These are phyloP conservation scores for Pseudocohnilembus persalinus DNA, from an alignment of 169 alveolate genomes.

Conservation along the genomic window DNA sequence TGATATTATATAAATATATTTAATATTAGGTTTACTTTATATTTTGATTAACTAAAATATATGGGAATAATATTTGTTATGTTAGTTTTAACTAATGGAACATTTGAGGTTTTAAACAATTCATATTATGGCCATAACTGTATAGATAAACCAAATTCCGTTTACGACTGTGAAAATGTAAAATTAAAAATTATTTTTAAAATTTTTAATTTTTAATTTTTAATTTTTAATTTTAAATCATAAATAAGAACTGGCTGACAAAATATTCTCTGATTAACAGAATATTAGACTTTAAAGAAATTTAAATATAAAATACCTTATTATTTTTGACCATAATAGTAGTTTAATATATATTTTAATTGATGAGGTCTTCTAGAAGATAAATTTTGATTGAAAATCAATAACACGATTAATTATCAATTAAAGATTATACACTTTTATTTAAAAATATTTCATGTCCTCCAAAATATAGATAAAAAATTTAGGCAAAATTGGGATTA, in stretches of 20 bases:
- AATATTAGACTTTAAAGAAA: too few relatives aligned
- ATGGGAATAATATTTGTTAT: constrained; percentile 33
- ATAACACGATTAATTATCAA: too few relatives aligned
- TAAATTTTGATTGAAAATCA: too few relatives aligned
- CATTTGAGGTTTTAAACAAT: constrained; percentile 30
- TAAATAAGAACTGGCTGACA: neutral
- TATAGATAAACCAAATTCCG: neutral
- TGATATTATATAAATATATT: neutral
- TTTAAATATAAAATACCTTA: too few relatives aligned
- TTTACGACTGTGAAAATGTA: neutral
- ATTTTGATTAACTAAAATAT: constrained; percentile 38
- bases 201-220: too few relatives aligned
- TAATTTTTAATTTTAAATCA: neutral
- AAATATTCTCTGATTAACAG: neutral
- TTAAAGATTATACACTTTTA: too few relatives aligned
- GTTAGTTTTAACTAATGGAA: constrained; percentile 38
- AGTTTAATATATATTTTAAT: too few relatives aligned
- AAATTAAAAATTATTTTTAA: too few relatives aligned
- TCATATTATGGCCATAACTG: constrained; percentile 1
- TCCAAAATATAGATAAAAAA: neutral
- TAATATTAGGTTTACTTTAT: constrained; percentile 29
- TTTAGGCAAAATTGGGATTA: neutral
- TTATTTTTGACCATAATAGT: too few relatives aligned
- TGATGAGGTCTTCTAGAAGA: too few relatives aligned
- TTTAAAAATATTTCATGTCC: neutral